phyloP scores from a whole-genome alignment of 495 filamentous ascomycete species.

The Astrothelium macrocarpum region DNA sequence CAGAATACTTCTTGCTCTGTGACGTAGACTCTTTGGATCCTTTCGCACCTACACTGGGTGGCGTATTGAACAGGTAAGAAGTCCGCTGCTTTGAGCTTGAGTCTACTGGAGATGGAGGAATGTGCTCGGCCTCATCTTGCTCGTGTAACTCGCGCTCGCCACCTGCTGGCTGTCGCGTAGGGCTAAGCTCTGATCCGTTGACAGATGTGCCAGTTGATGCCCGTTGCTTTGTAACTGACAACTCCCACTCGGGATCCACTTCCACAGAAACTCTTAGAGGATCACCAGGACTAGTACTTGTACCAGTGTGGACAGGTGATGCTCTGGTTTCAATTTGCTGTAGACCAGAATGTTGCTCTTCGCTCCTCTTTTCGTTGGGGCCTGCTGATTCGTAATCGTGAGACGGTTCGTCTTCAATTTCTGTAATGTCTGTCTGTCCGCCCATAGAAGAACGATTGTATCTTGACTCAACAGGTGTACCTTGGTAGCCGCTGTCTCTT shows the following conservation, averaged over 20 bases:
- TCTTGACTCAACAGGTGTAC: slow-evolving; percentile 14
- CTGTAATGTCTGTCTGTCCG: slow-evolving; percentile 6
- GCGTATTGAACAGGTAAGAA: slow-evolving; percentile 45
- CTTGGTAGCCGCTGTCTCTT: slow-evolving; percentile 40
- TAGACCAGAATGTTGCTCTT: neutral
- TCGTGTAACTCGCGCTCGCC: neutral
- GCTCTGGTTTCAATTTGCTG: neutral
- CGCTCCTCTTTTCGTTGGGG: slow-evolving; percentile 16
- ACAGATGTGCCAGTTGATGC: neutral
- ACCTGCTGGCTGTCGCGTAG: neutral
- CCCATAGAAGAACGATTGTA: neutral
- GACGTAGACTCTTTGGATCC: neutral
- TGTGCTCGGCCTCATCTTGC: neutral
- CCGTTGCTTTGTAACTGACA: slow-evolving; percentile 16
- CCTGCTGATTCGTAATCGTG: slow-evolving; percentile 5
- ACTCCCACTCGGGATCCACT: slow-evolving; percentile 16
- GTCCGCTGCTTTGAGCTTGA: slow-evolving; percentile 45
- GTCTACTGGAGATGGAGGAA: slow-evolving; percentile 37
- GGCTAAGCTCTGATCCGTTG: neutral
- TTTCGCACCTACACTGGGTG: slow-evolving; percentile 25
- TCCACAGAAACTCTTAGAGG: slow-evolving; percentile 21
- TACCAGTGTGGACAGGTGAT: neutral
- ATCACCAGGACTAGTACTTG: slow-evolving; percentile 14
- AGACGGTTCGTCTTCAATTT: slow-evolving; percentile 1
- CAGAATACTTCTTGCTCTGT: neutral